phyloP scores from a whole-genome alignment of 352 stramenopile genomes.

The Phytophthora pinifolia region DNA sequence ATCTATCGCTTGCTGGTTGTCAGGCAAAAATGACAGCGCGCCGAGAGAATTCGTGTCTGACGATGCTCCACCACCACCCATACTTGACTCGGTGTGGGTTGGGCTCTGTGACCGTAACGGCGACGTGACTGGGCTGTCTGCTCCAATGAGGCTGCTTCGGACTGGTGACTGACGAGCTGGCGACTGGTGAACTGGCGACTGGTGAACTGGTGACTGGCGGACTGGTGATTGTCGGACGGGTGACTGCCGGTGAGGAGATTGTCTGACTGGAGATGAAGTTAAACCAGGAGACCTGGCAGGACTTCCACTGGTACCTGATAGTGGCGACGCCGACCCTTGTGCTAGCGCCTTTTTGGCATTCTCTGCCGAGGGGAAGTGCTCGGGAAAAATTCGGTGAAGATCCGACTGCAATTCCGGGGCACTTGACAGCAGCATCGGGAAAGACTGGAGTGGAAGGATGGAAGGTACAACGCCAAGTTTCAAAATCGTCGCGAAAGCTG shows the following conservation, averaged over 20 bases:
- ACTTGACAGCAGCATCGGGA: conserved; percentile 66
- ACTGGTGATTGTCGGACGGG: conserved; percentile 22
- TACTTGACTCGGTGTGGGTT: conserved; percentile 65
- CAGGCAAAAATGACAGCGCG: conserved; percentile 75
- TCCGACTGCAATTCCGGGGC: conserved; percentile 69
- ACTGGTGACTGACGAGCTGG: conserved; percentile 49
- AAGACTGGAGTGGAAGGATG: conserved; percentile 73
- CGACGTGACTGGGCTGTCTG: conserved; percentile 56
- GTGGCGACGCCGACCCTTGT: conserved; percentile 22
- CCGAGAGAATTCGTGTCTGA: conserved; percentile 68
- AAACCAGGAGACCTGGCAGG: conserved; percentile 43
- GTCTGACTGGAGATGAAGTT: conserved; percentile 37
- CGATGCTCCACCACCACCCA: conserved; percentile 44
- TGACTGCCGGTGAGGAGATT: conserved; percentile 46
- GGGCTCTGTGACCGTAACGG: conserved; percentile 62
- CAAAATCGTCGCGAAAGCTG: conserved; percentile 67
- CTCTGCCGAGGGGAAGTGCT: conserved; percentile 75
- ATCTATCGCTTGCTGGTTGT: conserved; percentile 53
- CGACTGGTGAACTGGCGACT: conserved; percentile 31
- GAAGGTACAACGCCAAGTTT: conserved; percentile 77
- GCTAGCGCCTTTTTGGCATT: conserved; percentile 33
- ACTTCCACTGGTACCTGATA: conserved; percentile 38
- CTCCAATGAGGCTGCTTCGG: conserved; percentile 44
- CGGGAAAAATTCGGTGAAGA: conserved; percentile 79
- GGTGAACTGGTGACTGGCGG: conserved; percentile 3